These are phyloP conservation scores for Phyllosticta ampelicida DNA, from an alignment of 2,329 filamentous ascomycete species.

Conservation along the genomic window DNA sequence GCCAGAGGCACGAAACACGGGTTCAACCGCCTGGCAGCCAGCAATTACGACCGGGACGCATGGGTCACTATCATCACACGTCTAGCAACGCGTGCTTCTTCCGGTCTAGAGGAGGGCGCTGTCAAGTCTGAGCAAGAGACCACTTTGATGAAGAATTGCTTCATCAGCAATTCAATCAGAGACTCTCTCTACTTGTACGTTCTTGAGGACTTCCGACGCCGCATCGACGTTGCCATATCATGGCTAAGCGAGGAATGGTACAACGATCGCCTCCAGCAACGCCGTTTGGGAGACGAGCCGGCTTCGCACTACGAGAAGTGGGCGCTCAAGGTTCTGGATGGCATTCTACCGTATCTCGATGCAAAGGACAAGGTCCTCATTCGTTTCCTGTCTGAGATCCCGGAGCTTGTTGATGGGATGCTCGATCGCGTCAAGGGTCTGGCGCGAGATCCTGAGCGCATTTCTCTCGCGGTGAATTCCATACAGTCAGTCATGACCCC, in stretches of 20 bases:
- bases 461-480: slow-evolving; percentile 47
- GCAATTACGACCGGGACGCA: slow-evolving; percentile 72
- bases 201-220: slow-evolving; percentile 79
- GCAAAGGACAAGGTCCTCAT: slow-evolving; percentile 82
- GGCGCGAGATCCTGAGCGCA: slow-evolving; percentile 52
- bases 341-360: slow-evolving; percentile 84
- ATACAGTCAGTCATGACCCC: slow-evolving; percentile 38
- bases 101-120: slow-evolving; percentile 51
- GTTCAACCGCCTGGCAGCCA: slow-evolving; percentile 74
- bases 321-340: slow-evolving; percentile 72
- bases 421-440: slow-evolving; percentile 59
- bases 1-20: slow-evolving; percentile 45
- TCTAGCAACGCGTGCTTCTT: slow-evolving; percentile 67
- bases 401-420: slow-evolving; percentile 61
- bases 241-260: slow-evolving; percentile 99
- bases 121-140: slow-evolving; percentile 44
- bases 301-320: slow-evolving; percentile 63
- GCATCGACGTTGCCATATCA: slow-evolving; percentile 80
- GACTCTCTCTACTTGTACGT: slow-evolving; percentile 76
- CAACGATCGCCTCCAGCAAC: slow-evolving; percentile 57
- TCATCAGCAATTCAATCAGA: slow-evolving; percentile 60
- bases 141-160: slow-evolving; percentile 19
- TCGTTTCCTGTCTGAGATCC: slow-evolving; percentile 84
- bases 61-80: slow-evolving; percentile 85
- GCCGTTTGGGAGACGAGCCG: slow-evolving; percentile 33